Evolutionary conservation across 768 basidiomycete genomes (phyloP).

Genomic region (Paxillus ammoniavirescens): DNA sequence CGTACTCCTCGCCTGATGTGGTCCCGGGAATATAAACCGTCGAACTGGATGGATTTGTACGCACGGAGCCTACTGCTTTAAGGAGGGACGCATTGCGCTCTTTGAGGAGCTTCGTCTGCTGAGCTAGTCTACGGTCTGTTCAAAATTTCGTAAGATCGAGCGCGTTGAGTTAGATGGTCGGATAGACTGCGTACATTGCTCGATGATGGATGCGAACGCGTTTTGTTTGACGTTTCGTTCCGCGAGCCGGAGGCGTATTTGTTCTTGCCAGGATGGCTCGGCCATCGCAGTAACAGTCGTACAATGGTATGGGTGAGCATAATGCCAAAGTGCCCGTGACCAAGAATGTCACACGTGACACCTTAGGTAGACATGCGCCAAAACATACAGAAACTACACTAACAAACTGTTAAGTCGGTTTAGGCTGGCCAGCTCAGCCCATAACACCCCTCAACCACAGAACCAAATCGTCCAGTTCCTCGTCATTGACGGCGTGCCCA

Average conservation of each 20-base stretch:
- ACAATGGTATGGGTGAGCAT: not conserved
- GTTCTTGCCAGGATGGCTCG: constrained; percentile 83
- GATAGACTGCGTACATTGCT: constrained; percentile 69
- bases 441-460: too few species aligned
- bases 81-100: constrained; percentile 89
- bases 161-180: constrained; percentile 1
- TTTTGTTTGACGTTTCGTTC: constrained; percentile 83
- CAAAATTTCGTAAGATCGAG: constrained; percentile 11
- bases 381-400: too few species aligned
- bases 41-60: constrained; percentile 57
- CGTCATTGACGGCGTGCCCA: too few species aligned
- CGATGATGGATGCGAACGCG: constrained; percentile 80
- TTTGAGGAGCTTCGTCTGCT: constrained; percentile 88
- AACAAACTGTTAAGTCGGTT: too few species aligned
- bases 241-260: constrained; percentile 71
- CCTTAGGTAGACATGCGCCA: too few species aligned
- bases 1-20: constrained; percentile 67
- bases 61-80: constrained; percentile 76
- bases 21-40: constrained; percentile 60
- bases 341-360: constrained; percentile 10
- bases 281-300: constrained; percentile 50
- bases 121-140: constrained; percentile 86
- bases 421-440: too few species aligned
- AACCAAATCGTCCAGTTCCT: too few species aligned
- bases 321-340: not conserved